These are phyloP conservation scores for Mallotus repandus DNA, from an alignment of 441 rosid genomes.

Conservation along the genomic window DNA sequence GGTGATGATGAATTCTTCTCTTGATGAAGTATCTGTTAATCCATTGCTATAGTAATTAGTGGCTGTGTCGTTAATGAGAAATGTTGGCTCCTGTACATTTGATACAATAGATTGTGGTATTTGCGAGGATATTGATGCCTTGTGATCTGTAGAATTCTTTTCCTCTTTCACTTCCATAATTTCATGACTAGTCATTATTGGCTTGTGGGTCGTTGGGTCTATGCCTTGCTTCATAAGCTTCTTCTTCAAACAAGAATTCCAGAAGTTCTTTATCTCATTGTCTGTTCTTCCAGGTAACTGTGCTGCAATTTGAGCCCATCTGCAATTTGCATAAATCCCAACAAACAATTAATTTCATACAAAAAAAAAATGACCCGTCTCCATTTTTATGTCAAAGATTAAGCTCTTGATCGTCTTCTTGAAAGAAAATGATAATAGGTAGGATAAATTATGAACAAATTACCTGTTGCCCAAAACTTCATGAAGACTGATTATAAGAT, in stretches of 20 bases:
- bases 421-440: too few species aligned
- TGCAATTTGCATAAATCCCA: constrained; percentile 14
- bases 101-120: constrained; percentile 4
- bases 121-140: too few species aligned
- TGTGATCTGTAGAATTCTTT: too few species aligned
- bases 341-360: not conserved
- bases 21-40: constrained; percentile 27
- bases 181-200: constrained; percentile 39
- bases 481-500: constrained; percentile 57
- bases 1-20: constrained; percentile 25
- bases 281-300: constrained; percentile 76
- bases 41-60: constrained; percentile 15
- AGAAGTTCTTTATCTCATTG: constrained; percentile 69
- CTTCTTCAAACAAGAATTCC: constrained; percentile 73
- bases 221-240: constrained; percentile 67
- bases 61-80: constrained; percentile 32
- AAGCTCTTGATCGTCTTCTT: not conserved
- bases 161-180: too few species aligned
- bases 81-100: constrained; percentile 38
- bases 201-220: constrained; percentile 41
- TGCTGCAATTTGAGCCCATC: constrained; percentile 78
- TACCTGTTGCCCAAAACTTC: constrained; percentile 65
- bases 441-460: too few species aligned
- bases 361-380: constrained; percentile 8
- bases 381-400: not conserved